phyloP scores from a whole-genome alignment of 495 filamentous ascomycete genomes.

The Aspergillus heteromorphus region DNA sequence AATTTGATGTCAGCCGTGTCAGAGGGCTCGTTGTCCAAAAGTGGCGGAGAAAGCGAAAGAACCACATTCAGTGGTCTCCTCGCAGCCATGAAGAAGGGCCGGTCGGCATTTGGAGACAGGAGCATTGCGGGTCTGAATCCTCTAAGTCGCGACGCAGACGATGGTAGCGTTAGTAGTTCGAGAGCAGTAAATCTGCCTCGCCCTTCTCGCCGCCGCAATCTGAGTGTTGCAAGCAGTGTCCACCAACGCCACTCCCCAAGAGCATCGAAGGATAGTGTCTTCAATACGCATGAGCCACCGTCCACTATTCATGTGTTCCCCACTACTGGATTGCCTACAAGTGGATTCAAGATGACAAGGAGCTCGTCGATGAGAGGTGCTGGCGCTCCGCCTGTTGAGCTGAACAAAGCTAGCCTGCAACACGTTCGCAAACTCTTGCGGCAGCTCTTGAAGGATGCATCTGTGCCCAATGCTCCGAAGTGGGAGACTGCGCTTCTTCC shows the following conservation, averaged over 20 bases:
- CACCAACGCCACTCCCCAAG: slow-evolving; percentile 67
- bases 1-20: slow-evolving; percentile 74
- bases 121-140: slow-evolving; percentile 57
- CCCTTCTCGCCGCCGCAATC: slow-evolving; percentile 61
- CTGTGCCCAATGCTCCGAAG: slow-evolving; percentile 61
- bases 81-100: slow-evolving; percentile 64
- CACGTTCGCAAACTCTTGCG: slow-evolving; percentile 81
- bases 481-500: slow-evolving; percentile 94
- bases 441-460: slow-evolving; percentile 73
- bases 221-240: slow-evolving; percentile 68
- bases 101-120: slow-evolving; percentile 67
- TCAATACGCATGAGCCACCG: slow-evolving; percentile 27
- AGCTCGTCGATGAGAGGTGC: slow-evolving; percentile 82
- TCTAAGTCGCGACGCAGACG: slow-evolving; percentile 56
- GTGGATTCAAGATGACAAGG: slow-evolving; percentile 59
- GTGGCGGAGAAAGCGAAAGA: slow-evolving; percentile 49
- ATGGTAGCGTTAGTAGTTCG: slow-evolving; percentile 53
- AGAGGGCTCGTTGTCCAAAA: slow-evolving; percentile 42
- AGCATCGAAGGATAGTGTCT: slow-evolving; percentile 37
- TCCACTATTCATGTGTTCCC: slow-evolving; percentile 16
- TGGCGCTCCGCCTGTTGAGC: slow-evolving; percentile 66
- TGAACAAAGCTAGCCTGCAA: slow-evolving; percentile 80
- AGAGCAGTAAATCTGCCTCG: slow-evolving; percentile 49
- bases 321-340: slow-evolving; percentile 15
- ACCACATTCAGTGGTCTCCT: slow-evolving; percentile 50